A percentile compares a stretch with the other conserved stretches of the same genome.
These are phyloP conservation scores for Oryza longistaminata DNA, from an alignment of 176 grass and related monocot genomes.

Conservation along the genomic window DNA sequence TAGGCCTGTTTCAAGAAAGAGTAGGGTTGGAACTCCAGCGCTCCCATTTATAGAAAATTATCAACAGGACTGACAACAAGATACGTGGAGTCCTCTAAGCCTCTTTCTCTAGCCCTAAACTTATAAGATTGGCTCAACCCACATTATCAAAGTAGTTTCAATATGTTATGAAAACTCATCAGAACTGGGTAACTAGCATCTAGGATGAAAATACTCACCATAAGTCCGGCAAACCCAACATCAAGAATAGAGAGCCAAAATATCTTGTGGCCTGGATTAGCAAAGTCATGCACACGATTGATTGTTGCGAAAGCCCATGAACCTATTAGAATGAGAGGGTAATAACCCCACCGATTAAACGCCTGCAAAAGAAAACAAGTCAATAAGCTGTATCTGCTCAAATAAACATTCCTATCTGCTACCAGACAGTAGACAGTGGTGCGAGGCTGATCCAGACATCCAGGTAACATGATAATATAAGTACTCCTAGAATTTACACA, in stretches of 20 bases:
- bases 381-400: conserved; percentile 15
- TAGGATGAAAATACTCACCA: conserved; percentile 58
- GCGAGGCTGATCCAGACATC: not conserved
- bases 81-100: not conserved
- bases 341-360: conserved; percentile 95
- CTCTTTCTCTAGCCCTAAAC: not conserved
- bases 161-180: not conserved
- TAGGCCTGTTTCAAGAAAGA: not conserved
- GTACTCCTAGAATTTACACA: not conserved
- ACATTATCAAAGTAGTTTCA: not conserved
- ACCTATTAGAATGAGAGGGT: conserved; percentile 91
- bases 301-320: conserved; percentile 95
- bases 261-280: conserved; percentile 78
- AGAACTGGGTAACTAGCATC: not conserved
- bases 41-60: conserved; percentile 13
- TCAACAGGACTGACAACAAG: not conserved
- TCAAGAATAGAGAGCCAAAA: conserved; percentile 95
- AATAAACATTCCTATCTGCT: not conserved
- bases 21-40: not conserved
- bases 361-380: conserved; percentile 50
- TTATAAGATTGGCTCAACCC: not conserved
- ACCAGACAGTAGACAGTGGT: not conserved
- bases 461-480: not conserved
- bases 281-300: conserved; percentile 76
- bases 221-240: conserved; percentile 87